Conservation (phyloP, 1,284 basidiomycete genomes). For the Takashimella koratensis region DNA sequence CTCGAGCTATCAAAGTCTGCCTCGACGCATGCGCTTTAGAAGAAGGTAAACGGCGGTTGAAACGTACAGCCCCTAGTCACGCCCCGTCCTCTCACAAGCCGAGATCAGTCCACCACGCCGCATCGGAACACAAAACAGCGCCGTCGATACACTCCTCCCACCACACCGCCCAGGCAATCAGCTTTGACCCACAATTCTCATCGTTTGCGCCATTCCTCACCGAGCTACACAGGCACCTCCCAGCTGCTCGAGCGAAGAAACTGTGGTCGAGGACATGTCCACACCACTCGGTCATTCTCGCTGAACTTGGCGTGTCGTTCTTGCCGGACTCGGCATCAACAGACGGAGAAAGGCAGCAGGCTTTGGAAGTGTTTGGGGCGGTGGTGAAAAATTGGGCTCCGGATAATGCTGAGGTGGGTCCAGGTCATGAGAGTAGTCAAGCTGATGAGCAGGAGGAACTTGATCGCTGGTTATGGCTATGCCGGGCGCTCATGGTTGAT, state of each 20-base stretch:
- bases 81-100: background rate
- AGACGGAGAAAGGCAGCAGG: constrained; percentile 38
- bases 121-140: constrained; percentile 1
- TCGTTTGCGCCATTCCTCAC: constrained; percentile 41
- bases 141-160: constrained; percentile 17
- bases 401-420: constrained; percentile 29
- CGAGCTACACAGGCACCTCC: constrained; percentile 37
- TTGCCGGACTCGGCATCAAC: constrained; percentile 27
- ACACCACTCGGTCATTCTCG: constrained; percentile 40
- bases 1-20: constrained; percentile 37
- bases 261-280: constrained; percentile 43
- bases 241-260: constrained; percentile 36
- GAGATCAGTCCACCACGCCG: background rate
- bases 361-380: constrained; percentile 41
- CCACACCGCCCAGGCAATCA: constrained; percentile 15
- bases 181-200: constrained; percentile 30
- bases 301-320: constrained; percentile 40
- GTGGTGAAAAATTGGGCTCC: constrained; percentile 39
- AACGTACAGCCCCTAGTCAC: constrained; percentile 8
- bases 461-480: constrained; percentile 42
- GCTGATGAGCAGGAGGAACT: constrained; percentile 28
- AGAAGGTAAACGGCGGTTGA: constrained; percentile 31
- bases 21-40: constrained; percentile 38
- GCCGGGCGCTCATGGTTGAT: constrained; percentile 28
- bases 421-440: background rate